Percentiles rank a stretch among this genome's conserved stretches.
These are phyloP conservation scores for Dissophora globulifera DNA, from an alignment of 192 early-diverging fungal genomes.

Conservation along the genomic window DNA sequence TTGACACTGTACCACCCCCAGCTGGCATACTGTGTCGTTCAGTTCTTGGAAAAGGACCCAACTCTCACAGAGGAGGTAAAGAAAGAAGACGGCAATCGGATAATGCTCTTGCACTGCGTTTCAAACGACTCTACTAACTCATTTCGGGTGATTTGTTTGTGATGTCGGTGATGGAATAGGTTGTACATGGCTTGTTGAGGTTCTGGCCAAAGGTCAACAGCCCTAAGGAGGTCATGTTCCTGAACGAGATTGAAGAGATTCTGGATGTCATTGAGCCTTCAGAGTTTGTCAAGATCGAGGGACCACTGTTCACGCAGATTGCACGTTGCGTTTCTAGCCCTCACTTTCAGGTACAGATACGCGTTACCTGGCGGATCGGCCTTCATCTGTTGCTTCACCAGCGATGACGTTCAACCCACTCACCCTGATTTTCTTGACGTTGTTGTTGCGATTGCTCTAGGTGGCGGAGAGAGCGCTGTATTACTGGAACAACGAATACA, in stretches of 20 bases:
- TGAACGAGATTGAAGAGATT: constrained; percentile 98
- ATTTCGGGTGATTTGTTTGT: too few relatives aligned
- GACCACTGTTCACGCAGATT: constrained; percentile 93
- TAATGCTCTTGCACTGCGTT: too few relatives aligned
- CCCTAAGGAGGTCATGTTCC: constrained; percentile 99
- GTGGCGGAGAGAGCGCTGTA: constrained; percentile 98
- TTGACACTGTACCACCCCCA: constrained; percentile 96
- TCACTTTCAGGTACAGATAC: constrained; percentile 88
- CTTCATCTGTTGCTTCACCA: too few relatives aligned
- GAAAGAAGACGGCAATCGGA: too few relatives aligned
- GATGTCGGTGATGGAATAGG: too few relatives aligned
- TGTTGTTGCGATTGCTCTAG: constrained; percentile 53
- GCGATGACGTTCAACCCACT: background rate
- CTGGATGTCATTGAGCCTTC: constrained; percentile 93
- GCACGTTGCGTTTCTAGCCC: constrained; percentile 93
- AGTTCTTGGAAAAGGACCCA: constrained; percentile 99
- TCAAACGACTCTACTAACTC: too few relatives aligned
- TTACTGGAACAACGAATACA: constrained; percentile 99
- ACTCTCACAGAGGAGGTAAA: constrained; percentile 87
- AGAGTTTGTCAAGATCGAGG: constrained; percentile 91
- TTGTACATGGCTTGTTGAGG: constrained; percentile 87
- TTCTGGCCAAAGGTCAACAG: constrained; percentile 99
- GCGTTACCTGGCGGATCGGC: too few relatives aligned
- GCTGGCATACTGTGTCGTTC: constrained; percentile 97
- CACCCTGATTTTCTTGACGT: background rate